Base-by-base conservation (phyloP, 306 rosid genomes). In the Glycine soja region DNA sequence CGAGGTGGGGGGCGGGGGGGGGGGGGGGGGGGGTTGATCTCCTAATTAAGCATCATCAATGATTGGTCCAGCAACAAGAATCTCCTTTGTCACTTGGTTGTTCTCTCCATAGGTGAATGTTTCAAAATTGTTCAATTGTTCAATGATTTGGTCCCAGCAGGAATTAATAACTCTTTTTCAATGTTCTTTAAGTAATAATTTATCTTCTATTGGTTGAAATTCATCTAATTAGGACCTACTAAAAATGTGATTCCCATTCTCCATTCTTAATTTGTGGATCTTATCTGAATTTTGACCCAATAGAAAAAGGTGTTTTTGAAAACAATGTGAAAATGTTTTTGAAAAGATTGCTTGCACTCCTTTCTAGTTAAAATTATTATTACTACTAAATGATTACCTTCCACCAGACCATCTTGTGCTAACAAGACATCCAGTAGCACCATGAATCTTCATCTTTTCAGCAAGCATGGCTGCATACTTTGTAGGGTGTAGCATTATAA, bases 361-460 rank as follows among this genome's bases (percentile, higher is more conserved):
- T 10, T 24, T 10, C 10, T 19, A n/a, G n/a, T n/a, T n/a, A n/a
- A 1, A 10, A 59, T 24, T 62, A 12, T 11, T 32, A 5, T 0
- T 4, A 32, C 34, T 56, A 34, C 38, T 1, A 65, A 32, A 36
- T 18, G 32, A 70, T 46, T 88, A 93, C 97, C 97, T 92, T 82
- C 97, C 98, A 52, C 92, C 94, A 2, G 97, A 94, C 97, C 98
- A 92, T 50, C 97, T 94, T 0, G 97, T 94, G 92, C 92, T 94
- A 15, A 94, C 97, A 40, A 94, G 97, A 97, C 97, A 94, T 1
- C 93, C 97, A 0, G 91, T 91, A 10, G 98, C 97, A 7, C 98
- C 98, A 15, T 94, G 93, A 38, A 82, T 85, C 76, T 90, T 84
- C 97, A 94, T 94, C 92, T 94, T 92, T 74, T 94, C 94, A 19